Evolutionary conservation across 139 green algal genomes (phyloP), one percentile per base, ranked within the genome.

Genomic region (Tetradesmus lagerheimii): DNA sequence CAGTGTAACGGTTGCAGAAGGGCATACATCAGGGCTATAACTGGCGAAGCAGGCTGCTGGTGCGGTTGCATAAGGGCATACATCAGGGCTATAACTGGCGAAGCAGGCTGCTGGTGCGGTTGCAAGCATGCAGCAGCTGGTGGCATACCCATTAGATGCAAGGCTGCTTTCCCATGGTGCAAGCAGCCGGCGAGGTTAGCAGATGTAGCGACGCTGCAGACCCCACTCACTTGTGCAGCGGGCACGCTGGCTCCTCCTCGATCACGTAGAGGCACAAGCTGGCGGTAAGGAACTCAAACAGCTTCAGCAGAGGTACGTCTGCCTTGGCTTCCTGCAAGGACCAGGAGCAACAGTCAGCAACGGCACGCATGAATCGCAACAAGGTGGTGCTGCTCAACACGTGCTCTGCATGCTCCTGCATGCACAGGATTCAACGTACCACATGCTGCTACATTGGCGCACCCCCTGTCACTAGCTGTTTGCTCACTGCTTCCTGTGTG

Each of bases 281-380:
- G 0, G 95, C 95, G 27, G 95, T 94, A 84, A 97, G 90, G 90
- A 97, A 97, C 93, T 97, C 95, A 92, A 97, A 97, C 82, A 97
- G 93, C 92, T 97, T 97, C 27, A 97, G 92, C 77, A 97, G 91
- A n/a, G 95, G 93, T 31, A 95, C 89, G 45, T 95, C 92, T 38
- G 88, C 66, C 41, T 35, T 93, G 25, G 90, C 93, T 18, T 88
- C 83, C 41, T 71, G 57, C 57, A 71, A n/a, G 23, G 23, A 6
- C 4, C 23, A n/a, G 4, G 25, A 71, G 23, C 57, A 71, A 1
- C 23, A 71, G 23, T 71, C 57, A 71, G 23, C 57, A 71, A 6
- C 25, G 23, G 20, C 57, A 71, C 43, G 43, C 47, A 62, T 23
- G 47, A 11, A 14, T 18, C 47, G 12, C 6, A 62, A 1, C 12